Evolutionary conservation across 441 rosid genomes (phyloP).

Genomic region (Eruca vesicaria): DNA sequence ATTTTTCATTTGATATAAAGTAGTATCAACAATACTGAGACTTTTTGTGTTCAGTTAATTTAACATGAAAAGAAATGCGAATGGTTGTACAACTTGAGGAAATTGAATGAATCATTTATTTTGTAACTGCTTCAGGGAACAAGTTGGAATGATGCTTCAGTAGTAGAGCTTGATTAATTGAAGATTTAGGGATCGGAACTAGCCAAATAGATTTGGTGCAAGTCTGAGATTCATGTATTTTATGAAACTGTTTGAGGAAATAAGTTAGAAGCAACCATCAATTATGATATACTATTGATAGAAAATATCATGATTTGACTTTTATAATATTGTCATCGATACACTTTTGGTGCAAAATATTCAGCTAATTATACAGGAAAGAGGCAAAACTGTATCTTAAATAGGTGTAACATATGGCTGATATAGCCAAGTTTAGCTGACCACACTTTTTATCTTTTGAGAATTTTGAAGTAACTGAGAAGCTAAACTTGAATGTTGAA

Average conservation of each 20-base stretch:
- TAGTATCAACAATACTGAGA: not conserved
- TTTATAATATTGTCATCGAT: no score
- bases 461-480: conserved; percentile 13
- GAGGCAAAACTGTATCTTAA: no score
- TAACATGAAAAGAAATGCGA: not conserved
- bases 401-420: not conserved
- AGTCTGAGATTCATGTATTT: not conserved
- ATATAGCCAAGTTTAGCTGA: not conserved
- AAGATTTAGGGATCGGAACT: not conserved
- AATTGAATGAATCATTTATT: not conserved
- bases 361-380: no score
- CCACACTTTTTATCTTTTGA: not conserved
- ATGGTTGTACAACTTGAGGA: not conserved
- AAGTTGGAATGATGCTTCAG: not conserved
- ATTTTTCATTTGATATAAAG: not conserved
- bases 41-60: not conserved
- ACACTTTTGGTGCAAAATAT: no score
- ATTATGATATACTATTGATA: not conserved
- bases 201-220: not conserved
- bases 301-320: no score
- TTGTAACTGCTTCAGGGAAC: no score
- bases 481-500: conserved; percentile 45
- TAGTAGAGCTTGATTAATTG: not conserved
- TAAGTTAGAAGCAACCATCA: not conserved
- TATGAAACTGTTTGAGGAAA: not conserved